Conservation (phyloP, 192 early-diverging fungal genomes). For the Podila horticola region DNA sequence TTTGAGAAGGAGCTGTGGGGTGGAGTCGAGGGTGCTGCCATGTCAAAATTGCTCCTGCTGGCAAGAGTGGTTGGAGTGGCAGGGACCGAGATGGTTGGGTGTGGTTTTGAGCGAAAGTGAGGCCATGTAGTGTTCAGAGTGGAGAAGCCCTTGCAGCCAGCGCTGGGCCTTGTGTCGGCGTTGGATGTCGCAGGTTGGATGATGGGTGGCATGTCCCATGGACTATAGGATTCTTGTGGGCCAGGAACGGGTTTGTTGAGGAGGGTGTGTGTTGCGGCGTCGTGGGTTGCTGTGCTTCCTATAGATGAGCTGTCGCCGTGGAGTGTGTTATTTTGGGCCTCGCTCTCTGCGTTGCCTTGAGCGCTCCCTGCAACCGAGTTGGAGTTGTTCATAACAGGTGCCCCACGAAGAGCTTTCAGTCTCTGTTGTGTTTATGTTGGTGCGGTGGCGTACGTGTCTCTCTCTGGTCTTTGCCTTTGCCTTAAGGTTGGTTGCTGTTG, state of each 20-base stretch:
- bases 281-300: neutral
- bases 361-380: neutral
- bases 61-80: conserved; percentile 14
- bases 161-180: neutral
- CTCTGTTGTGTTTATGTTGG: neutral
- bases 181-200: conserved; percentile 16
- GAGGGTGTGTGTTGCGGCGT: neutral
- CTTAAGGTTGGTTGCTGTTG: no score
- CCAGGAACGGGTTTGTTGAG: conserved; percentile 3
- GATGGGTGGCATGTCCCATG: conserved; percentile 51
- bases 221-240: conserved; percentile 35
- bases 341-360: neutral
- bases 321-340: neutral
- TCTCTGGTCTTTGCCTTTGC: no score
- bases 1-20: conserved; percentile 42
- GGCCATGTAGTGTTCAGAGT: conserved; percentile 36
- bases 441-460: neutral
- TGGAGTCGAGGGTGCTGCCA: conserved; percentile 42
- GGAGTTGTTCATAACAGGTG: neutral
- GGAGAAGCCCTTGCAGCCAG: conserved; percentile 42
- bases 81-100: conserved; percentile 44
- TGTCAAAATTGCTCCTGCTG: conserved; percentile 21
- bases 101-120: conserved; percentile 43
- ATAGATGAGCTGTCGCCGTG: neutral
- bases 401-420: neutral